Conservation (phyloP, 495 filamentous ascomycete species). For the Aspergillus kassunensis region DNA sequence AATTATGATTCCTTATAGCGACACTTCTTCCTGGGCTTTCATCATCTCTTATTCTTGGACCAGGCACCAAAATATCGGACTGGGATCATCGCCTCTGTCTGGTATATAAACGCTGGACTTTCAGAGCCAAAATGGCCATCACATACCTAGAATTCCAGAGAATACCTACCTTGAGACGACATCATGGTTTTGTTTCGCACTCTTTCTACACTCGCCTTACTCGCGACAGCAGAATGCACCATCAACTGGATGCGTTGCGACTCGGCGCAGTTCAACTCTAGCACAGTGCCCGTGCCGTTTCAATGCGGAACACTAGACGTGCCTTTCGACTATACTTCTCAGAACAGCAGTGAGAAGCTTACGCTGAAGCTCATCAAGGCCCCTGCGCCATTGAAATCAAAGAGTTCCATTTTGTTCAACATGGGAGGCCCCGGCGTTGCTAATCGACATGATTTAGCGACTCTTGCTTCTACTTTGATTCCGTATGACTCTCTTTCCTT, state of each 20-base stretch:
- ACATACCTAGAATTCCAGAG: not conserved
- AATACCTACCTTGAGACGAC: not conserved
- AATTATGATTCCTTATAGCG: not conserved
- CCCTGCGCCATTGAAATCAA: conserved; percentile 1
- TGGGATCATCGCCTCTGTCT: not conserved
- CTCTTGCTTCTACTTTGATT: not conserved
- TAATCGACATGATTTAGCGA: not conserved
- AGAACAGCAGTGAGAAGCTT: not conserved
- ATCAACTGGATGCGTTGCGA: conserved; percentile 1
- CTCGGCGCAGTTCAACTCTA: conserved; percentile 1
- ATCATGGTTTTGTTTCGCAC: conserved; percentile 4
- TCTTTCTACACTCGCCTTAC: not conserved
- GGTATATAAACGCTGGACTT: not conserved
- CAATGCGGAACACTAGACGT: conserved; percentile 2
- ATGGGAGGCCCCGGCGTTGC: not conserved
- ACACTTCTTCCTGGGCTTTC: not conserved
- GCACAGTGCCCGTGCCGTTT: not conserved
- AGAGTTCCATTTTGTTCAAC: conserved; percentile 3
- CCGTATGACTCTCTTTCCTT: not conserved
- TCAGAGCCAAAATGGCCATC: not conserved
- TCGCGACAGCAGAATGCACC: not conserved
- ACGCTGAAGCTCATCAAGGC: conserved; percentile 3
- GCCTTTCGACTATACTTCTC: conserved; percentile 3
- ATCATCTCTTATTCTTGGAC: not conserved
- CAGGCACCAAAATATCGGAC: not conserved